These are phyloP conservation scores for Fusarium nurragi DNA, from an alignment of 2,329 filamentous ascomycete species.

Conservation along the genomic window DNA sequence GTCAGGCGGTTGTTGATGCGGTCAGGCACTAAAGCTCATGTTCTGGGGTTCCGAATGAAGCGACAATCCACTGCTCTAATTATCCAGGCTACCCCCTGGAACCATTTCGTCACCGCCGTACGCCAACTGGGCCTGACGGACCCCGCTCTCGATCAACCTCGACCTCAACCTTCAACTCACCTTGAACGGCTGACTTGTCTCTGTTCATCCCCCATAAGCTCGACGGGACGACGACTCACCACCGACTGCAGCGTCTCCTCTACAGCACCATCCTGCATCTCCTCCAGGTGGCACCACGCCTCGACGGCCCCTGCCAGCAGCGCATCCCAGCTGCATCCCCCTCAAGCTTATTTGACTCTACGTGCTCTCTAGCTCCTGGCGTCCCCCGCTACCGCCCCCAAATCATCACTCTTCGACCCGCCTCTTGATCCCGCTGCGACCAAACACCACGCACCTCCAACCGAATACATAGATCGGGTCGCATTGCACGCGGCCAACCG, in stretches of 20 bases:
- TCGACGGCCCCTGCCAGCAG: constrained; percentile 18
- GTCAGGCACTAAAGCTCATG: constrained; percentile 28
- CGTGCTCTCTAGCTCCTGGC: constrained; percentile 14
- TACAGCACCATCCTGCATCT: not conserved
- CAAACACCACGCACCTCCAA: constrained; percentile 36
- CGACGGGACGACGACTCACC: constrained; percentile 2
- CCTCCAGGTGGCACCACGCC: not conserved
- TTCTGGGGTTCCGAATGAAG: constrained; percentile 20
- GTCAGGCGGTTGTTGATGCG: constrained; percentile 39
- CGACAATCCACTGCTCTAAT: constrained; percentile 1
- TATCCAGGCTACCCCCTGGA: constrained; percentile 12
- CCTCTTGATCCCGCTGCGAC: constrained; percentile 28
- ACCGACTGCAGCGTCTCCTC: constrained; percentile 6
- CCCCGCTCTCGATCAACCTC: constrained; percentile 38
- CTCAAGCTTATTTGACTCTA: constrained; percentile 24
- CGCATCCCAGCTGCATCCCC: constrained; percentile 27
- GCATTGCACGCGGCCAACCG: constrained; percentile 47
- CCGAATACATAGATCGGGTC: constrained; percentile 42
- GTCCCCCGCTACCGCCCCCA: constrained; percentile 39
- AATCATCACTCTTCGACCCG: constrained; percentile 35
- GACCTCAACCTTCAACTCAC: constrained; percentile 28
- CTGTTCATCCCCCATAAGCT: constrained; percentile 24
- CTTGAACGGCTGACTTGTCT: constrained; percentile 19
- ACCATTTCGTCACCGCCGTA: constrained; percentile 44
- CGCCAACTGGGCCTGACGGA: constrained; percentile 36